A percentile compares a stretch with the other conserved stretches of the same genome.
phyloP scores from a whole-genome alignment of 768 basidiomycete genomes.

The Tephrocybe sp. region DNA sequence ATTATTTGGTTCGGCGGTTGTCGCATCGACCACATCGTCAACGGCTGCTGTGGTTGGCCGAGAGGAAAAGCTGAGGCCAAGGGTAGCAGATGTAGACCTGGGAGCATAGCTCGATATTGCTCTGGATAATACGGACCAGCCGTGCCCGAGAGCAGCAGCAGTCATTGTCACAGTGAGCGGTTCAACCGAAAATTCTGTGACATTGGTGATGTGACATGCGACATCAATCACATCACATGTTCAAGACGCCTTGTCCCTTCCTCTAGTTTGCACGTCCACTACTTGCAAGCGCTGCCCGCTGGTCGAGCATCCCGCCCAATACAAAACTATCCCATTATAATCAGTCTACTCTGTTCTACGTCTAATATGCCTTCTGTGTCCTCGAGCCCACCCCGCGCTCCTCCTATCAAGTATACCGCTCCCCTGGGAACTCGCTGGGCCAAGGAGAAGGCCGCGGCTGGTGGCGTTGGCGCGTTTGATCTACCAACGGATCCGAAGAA shows the following conservation, averaged over 20 bases:
- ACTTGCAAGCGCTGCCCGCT: conserved; percentile 34
- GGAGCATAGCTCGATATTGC: conserved; percentile 7
- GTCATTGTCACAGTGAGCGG: conserved; percentile 35
- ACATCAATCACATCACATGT: conserved; percentile 17
- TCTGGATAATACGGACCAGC: conserved; percentile 17
- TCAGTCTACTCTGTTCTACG: conserved; percentile 22
- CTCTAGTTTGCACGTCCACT: conserved; percentile 15
- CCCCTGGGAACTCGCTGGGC: conserved; percentile 83
- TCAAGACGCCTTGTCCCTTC: conserved; percentile 20
- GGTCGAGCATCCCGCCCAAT: conserved; percentile 39
- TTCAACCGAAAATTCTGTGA: conserved; percentile 12
- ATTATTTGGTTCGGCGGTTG: background rate
- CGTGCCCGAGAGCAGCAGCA: conserved; percentile 25
- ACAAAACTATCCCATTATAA: conserved; percentile 33
- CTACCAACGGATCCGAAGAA: conserved; percentile 81
- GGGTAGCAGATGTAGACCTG: conserved; percentile 11
- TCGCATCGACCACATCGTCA: conserved; percentile 2
- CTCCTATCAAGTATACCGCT: conserved; percentile 69
- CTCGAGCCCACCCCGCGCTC: conserved; percentile 66
- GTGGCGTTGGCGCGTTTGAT: conserved; percentile 70
- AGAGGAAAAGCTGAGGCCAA: conserved; percentile 7
- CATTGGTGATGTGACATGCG: conserved; percentile 6
- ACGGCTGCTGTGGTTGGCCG: conserved; percentile 3
- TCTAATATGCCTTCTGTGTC: conserved; percentile 39
- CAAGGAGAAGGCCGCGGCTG: conserved; percentile 84